phyloP scores from a whole-genome alignment of 2,329 filamentous ascomycete genomes.

The Colletotrichum nymphaeae region DNA sequence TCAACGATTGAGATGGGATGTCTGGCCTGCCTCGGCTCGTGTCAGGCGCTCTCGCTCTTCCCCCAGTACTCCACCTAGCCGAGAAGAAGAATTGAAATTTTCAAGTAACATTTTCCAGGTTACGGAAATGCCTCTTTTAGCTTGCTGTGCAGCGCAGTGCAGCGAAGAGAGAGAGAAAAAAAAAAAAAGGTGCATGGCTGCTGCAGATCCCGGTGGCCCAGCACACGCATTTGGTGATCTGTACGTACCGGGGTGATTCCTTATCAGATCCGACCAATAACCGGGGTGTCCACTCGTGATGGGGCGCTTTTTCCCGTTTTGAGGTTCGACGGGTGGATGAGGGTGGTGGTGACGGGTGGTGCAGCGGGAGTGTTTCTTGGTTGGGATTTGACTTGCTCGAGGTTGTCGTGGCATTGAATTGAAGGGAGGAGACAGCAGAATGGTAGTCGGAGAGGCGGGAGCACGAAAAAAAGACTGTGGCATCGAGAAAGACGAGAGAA shows the following conservation, averaged over 20 bases:
- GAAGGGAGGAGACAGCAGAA: too few species aligned
- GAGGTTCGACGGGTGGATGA: not conserved
- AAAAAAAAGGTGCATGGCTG: not conserved
- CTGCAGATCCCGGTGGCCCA: not conserved
- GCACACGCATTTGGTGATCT: slow-evolving; percentile 19
- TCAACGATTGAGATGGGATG: not conserved
- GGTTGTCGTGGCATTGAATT: not conserved
- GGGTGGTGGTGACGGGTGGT: not conserved
- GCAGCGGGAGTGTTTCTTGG: not conserved
- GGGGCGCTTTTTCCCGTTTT: not conserved
- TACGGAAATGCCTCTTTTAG: slow-evolving; percentile 21
- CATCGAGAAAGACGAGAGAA: not conserved
- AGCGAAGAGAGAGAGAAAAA: not conserved
- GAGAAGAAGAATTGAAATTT: not conserved
- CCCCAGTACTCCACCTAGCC: slow-evolving; percentile 15
- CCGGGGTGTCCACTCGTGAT: slow-evolving; percentile 17
- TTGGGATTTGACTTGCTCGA: not conserved
- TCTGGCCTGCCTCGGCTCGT: slow-evolving; percentile 16
- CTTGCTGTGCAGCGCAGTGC: slow-evolving; percentile 20
- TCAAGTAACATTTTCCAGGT: slow-evolving; percentile 15
- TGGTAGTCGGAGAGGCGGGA: not conserved
- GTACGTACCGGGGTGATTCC: slow-evolving; percentile 17
- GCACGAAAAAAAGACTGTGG: not conserved
- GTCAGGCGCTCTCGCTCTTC: not conserved
- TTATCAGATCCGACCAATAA: slow-evolving; percentile 36